Evolutionary conservation across 192 early-diverging fungal species (phyloP).

Genomic region (Obelidium mucronatum): DNA sequence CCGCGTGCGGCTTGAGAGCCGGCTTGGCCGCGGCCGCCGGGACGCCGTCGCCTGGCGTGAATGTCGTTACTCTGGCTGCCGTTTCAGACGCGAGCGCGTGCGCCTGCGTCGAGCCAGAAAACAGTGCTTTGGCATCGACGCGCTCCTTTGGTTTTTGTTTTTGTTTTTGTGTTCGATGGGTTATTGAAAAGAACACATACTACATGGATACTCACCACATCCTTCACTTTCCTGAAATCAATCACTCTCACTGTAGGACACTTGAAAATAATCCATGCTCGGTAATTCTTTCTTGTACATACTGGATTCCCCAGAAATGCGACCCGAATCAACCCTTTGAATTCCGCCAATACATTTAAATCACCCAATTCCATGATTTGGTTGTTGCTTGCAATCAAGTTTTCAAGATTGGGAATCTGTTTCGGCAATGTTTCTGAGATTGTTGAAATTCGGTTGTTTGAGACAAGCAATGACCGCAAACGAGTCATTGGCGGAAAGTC

Average conservation of each 20-base stretch:
- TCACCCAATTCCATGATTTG: constrained; percentile 83
- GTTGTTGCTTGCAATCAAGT: constrained; percentile 91
- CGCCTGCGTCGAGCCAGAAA: constrained; percentile 69
- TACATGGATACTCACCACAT: constrained; percentile 57
- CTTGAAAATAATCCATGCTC: constrained; percentile 79
- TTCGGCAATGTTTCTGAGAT: constrained; percentile 74
- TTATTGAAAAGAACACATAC: background rate
- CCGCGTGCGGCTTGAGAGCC: constrained; percentile 59
- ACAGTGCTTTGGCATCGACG: constrained; percentile 77
- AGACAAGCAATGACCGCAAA: constrained; percentile 75
- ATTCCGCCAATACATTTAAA: constrained; percentile 72
- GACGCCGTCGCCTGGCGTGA: constrained; percentile 85
- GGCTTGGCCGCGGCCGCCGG: constrained; percentile 57
- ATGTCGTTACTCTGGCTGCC: constrained; percentile 74
- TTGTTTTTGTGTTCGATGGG: background rate
- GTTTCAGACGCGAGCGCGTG: constrained; percentile 53
- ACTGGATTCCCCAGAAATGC: constrained; percentile 93
- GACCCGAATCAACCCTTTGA: constrained; percentile 61
- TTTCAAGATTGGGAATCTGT: constrained; percentile 77
- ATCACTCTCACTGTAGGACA: constrained; percentile 79
- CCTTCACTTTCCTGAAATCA: constrained; percentile 83
- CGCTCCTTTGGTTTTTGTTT: constrained; percentile 69
- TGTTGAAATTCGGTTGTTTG: constrained; percentile 88
- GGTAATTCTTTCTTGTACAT: constrained; percentile 79
- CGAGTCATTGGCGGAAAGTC: constrained; percentile 88